These are phyloP conservation scores for Chaetomium sp. DNA, from an alignment of 2,329 filamentous ascomycete genomes.

Conservation along the genomic window DNA sequence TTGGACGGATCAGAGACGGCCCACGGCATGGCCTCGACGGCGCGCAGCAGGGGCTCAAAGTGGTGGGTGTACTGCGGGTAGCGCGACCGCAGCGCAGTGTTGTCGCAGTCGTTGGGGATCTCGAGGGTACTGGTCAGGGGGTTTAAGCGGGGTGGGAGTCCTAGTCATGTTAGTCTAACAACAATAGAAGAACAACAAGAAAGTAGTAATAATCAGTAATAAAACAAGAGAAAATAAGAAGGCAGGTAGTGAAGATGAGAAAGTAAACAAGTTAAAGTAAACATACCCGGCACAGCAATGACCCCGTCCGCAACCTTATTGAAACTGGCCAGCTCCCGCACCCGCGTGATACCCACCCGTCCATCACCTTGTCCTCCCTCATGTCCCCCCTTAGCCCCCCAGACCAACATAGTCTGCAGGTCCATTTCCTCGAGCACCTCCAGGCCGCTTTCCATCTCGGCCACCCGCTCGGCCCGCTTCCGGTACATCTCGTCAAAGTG, in stretches of 20 bases:
- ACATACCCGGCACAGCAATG: slow-evolving; percentile 22
- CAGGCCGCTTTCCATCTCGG: neutral
- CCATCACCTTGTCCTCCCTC: neutral
- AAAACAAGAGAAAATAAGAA: neutral
- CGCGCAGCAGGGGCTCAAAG: slow-evolving; percentile 22
- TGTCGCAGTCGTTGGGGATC: slow-evolving; percentile 9
- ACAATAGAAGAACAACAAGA: neutral
- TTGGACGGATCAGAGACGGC: neutral
- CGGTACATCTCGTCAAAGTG: neutral
- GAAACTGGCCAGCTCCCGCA: slow-evolving; percentile 19
- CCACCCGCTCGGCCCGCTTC: neutral
- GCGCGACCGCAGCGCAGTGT: neutral
- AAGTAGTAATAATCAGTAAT: neutral
- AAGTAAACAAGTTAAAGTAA: neutral
- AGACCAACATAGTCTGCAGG: neutral
- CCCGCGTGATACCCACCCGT: slow-evolving; percentile 10
- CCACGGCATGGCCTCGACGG: slow-evolving; percentile 12
- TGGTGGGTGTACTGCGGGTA: slow-evolving; percentile 13
- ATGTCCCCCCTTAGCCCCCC: too few relatives aligned
- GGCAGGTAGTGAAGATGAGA: neutral
- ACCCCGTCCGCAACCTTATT: slow-evolving; percentile 19
- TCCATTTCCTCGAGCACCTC: neutral
- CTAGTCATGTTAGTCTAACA: neutral
- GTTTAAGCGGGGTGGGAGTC: slow-evolving; percentile 13
- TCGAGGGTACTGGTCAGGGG: slow-evolving; percentile 7